A percentile compares a stretch with the other conserved stretches of the same genome.
phyloP scores from a whole-genome alignment of 352 stramenopile genomes.

The Phytopythium oedochilum region DNA sequence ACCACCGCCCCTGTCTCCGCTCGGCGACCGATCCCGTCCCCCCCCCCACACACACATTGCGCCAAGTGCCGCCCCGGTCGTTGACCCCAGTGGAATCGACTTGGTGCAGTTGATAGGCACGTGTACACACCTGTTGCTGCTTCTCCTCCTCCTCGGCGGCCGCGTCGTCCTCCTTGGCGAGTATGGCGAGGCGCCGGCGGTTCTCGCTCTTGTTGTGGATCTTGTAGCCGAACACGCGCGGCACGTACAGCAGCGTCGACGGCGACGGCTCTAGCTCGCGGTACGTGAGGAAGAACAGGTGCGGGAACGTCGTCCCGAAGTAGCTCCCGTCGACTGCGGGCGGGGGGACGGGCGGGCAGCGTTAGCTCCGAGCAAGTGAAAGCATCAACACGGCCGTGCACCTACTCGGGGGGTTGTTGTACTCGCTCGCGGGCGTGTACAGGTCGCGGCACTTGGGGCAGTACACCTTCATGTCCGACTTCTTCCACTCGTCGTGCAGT shows the following conservation, averaged over 20 bases:
- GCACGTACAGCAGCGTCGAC: slow-evolving; percentile 85
- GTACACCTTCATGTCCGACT: slow-evolving; percentile 90
- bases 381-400: no score
- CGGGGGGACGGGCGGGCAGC: neutral
- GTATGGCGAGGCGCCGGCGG: slow-evolving; percentile 73
- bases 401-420: slow-evolving; percentile 80
- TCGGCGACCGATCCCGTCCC: no score
- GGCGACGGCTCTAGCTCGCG: slow-evolving; percentile 85
- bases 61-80: slow-evolving; percentile 15
- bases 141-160: slow-evolving; percentile 60
- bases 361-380: slow-evolving; percentile 1
- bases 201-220: slow-evolving; percentile 88
- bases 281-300: slow-evolving; percentile 98
- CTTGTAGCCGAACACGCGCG: slow-evolving; percentile 91
- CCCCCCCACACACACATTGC: no score
- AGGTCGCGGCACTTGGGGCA: slow-evolving; percentile 87
- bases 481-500: slow-evolving; percentile 86
- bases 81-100: slow-evolving; percentile 2
- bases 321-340: slow-evolving; percentile 92
- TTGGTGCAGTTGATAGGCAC: slow-evolving; percentile 18
- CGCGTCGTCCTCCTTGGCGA: slow-evolving; percentile 57
- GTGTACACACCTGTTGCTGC: slow-evolving; percentile 26
- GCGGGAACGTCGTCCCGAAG: slow-evolving; percentile 98
- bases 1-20: neutral
- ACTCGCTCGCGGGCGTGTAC: slow-evolving; percentile 82